These are phyloP conservation scores for Penicillium italicum DNA, from an alignment of 2,329 filamentous ascomycete species.

Conservation along the genomic window DNA sequence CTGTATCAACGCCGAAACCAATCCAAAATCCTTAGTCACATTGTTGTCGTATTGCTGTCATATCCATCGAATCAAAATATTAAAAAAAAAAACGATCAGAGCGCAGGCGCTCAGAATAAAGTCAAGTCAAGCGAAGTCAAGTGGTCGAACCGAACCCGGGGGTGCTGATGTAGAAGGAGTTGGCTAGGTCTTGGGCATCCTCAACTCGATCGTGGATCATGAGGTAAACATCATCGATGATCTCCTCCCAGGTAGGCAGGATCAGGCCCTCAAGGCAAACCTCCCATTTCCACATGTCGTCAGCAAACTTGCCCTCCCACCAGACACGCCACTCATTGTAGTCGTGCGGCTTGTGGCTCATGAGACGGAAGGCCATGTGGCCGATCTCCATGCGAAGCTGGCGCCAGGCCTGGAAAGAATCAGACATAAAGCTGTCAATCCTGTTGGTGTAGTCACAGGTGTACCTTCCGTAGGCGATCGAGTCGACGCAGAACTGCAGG, in stretches of 20 bases:
- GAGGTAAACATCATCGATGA: slow-evolving; percentile 24
- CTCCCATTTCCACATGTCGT: slow-evolving; percentile 31
- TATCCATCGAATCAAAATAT: not conserved
- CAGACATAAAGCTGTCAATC: slow-evolving; percentile 6
- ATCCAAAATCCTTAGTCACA: not conserved
- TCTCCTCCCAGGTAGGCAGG: slow-evolving; percentile 27
- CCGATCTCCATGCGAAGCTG: slow-evolving; percentile 13
- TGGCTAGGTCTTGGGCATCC: slow-evolving; percentile 14
- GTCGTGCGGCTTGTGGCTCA: slow-evolving; percentile 14
- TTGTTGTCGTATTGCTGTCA: not conserved
- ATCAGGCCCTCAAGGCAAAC: slow-evolving; percentile 14
- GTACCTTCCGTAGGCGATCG: slow-evolving; percentile 20
- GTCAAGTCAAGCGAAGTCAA: not conserved
- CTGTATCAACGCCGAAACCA: not conserved
- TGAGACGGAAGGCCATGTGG: slow-evolving; percentile 10
- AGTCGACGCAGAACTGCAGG: slow-evolving; percentile 24
- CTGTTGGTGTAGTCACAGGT: not conserved
- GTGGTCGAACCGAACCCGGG: not conserved
- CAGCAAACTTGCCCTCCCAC: slow-evolving; percentile 23
- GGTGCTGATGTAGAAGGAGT: slow-evolving; percentile 1
- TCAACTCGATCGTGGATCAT: slow-evolving; percentile 30
- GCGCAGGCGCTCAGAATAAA: not conserved
- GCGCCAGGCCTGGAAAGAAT: slow-evolving; percentile 16
- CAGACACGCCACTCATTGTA: slow-evolving; percentile 24
- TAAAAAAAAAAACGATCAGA: too few species aligned